Base-by-base conservation (phyloP, 371 early-diverging fungal genomes). In the Mucor saturninus region DNA sequence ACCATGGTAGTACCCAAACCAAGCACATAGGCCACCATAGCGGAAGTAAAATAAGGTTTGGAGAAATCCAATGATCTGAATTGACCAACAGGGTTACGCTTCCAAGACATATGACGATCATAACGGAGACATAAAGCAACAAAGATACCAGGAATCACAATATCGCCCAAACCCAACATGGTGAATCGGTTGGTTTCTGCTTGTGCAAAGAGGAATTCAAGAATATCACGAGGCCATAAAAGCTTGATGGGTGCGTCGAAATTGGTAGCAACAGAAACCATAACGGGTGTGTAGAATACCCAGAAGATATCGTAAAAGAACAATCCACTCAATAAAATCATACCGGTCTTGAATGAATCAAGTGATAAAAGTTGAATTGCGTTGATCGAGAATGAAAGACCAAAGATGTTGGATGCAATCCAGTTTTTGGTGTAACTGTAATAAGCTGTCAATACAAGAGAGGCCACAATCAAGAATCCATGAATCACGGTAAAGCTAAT, bases 221-320 rank as follows among this genome's bases (percentile, higher is more conserved):
- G 79, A 46, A 91, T 77, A 39, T 90, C 77, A 54, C 89, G 86
- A n/a, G 98, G 97, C 83, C 89, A 97, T 52, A 96, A 81, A 15
- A 98, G 89, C 84, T 98, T 98, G 79, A 98, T 93, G 46, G 99
- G 99, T 1, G 93, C 95, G 71, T 98, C 97, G 80, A 98, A 93
- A 69, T 88, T 90, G 81, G 93, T 95, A 48, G 99, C 99, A 38
- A 98, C 99, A 0, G 93, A 91, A 28, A 98, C 96, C 99, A 98
- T 98, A 54, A 98, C 99, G 56, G 95, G 95, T 2, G 98, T 97
- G 32, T 97, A 97, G 84, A 98, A 98, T 56, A 98, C 99, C 98
- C 98, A 98, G 69, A 98, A 98, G 59, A 98, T 90, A 75, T 98
- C 99, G 71, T 98, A 98, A 50, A 96, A 72, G 79, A 98, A 98